Evolutionary conservation across 306 rosid genomes (phyloP), one percentile per base, ranked within the genome.

Genomic region (Cicer arietinum): DNA sequence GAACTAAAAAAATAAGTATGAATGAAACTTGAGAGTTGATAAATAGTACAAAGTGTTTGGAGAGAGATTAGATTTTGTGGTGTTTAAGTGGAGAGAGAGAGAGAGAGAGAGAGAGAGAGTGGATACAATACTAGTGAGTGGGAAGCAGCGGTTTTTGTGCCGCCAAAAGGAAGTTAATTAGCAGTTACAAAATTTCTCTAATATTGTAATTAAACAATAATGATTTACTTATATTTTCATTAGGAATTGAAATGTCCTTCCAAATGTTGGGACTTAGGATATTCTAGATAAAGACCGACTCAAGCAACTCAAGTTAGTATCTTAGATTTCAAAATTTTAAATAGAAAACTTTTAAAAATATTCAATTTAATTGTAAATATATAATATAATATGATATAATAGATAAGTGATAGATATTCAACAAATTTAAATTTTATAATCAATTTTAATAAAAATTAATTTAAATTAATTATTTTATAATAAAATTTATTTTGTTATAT

Each of bases 111-210:
- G 25, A 22, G 25, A 22, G 25, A 30, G 81, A 67, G 84, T 57
- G 82, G 82, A 52, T 69, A 18, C 16, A 62, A 56, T 30, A 12
- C 20, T 2, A 52, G 73, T 47, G 63, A 53, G 77, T 67, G 77
- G 77, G 82, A 50, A 84, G 81, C 48, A 79, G 90, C 88, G 82
- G 86, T 76, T 90, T 90, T 87, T 69, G 90, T 92, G 96, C 96
- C 97, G 97, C 97, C 97, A 92, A 92, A 92, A 82, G 77, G 83
- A 86, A 41, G 89, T 83, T 80, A 85, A 85, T 74, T 80, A 77
- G 82, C 84, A 43, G 91, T 87, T 85, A 30, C 37, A 30, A 30
- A 30, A 30, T 6, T 30, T 30, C 35, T 25, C 35, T 25, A 25
- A 25, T 25, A 1, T 25, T 25, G 3, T 25, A 3, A 25, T 25